A percentile compares a stretch with the other conserved stretches of the same genome.
Evolutionary conservation across 208 protist genomes (phyloP).

Genomic region (Acanthamoeba triangularis): DNA sequence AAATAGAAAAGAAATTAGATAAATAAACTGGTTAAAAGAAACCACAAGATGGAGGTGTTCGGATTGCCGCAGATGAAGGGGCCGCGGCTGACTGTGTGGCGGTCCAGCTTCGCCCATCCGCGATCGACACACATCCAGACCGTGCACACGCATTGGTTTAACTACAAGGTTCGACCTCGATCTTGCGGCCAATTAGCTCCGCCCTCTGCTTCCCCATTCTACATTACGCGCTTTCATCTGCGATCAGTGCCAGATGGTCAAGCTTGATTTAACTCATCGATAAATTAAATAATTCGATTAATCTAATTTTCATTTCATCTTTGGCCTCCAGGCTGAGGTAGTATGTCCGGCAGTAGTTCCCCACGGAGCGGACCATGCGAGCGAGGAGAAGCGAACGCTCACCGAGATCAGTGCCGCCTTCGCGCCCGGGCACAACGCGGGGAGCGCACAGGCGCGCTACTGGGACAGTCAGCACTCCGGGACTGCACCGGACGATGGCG

Average conservation of each 20-base stretch:
- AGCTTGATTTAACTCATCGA: too few relatives aligned
- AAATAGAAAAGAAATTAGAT: not conserved
- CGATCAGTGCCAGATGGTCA: too few relatives aligned
- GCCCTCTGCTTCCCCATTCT: not conserved
- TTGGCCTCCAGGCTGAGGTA: conserved; percentile 11
- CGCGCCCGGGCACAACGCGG: not conserved
- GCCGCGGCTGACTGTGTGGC: conserved; percentile 29
- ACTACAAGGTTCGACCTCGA: conserved; percentile 37
- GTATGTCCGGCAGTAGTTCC: not conserved
- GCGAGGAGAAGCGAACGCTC: not conserved
- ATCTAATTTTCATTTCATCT: too few relatives aligned
- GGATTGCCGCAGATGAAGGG: conserved; percentile 3
- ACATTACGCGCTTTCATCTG: not conserved
- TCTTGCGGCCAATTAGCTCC: not conserved
- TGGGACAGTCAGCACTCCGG: conserved; percentile 7
- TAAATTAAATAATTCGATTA: too few relatives aligned
- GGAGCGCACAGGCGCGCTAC: conserved; percentile 3
- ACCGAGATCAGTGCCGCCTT: not conserved
- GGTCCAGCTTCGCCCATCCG: conserved; percentile 40
- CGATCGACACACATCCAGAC: not conserved
- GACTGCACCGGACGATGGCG: not conserved
- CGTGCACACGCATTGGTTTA: conserved; percentile 71
- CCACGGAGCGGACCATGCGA: not conserved
- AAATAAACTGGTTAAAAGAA: too few relatives aligned
- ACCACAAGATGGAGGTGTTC: conserved; percentile 52